A percentile compares a stretch with the other conserved stretches of the same genome.
These are phyloP conservation scores for Guadua angustifolia DNA, from an alignment of 176 grass and related monocot species.

Conservation along the genomic window DNA sequence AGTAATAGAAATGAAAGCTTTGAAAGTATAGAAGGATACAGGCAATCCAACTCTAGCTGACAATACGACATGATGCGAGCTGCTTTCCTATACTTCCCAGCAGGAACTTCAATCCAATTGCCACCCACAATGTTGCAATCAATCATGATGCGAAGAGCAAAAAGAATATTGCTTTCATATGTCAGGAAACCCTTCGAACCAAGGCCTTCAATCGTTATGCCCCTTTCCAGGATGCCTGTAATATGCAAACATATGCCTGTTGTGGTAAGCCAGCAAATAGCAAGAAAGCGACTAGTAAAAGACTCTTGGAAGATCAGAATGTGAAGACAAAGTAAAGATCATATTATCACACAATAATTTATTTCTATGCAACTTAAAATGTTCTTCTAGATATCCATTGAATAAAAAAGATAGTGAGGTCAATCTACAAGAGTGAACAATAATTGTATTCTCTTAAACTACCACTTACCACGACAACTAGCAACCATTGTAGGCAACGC, in stretches of 20 bases:
- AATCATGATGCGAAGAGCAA: conserved; percentile 98
- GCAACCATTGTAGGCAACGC: conserved; percentile 95
- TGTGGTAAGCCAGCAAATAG: conserved; percentile 19
- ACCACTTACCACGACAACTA: conserved; percentile 80
- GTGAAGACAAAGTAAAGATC: not conserved
- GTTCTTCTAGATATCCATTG: conserved; percentile 2
- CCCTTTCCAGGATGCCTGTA: conserved; percentile 90
- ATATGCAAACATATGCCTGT: conserved; percentile 34
- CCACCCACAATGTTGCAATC: conserved; percentile 91
- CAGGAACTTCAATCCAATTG: conserved; percentile 94
- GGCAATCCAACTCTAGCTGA: conserved; percentile 81
- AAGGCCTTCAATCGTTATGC: conserved; percentile 79
- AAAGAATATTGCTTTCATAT: conserved; percentile 98
- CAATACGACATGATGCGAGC: conserved; percentile 74
- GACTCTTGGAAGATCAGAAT: conserved; percentile 1
- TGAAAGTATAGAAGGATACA: conserved; percentile 74
- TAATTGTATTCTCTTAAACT: not conserved
- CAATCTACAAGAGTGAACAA: conserved; percentile 11
- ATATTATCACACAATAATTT: conserved; percentile 21
- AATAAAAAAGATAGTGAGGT: not conserved
- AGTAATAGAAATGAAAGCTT: conserved; percentile 36
- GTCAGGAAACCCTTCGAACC: conserved; percentile 87
- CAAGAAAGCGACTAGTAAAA: not conserved
- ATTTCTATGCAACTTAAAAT: conserved; percentile 36
- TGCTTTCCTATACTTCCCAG: conserved; percentile 86